Evolutionary conservation across 1,139 yeast genomes (phyloP), one percentile per base, ranked within the genome.

Genomic region (Kurtzmaniella quercitrusa): DNA sequence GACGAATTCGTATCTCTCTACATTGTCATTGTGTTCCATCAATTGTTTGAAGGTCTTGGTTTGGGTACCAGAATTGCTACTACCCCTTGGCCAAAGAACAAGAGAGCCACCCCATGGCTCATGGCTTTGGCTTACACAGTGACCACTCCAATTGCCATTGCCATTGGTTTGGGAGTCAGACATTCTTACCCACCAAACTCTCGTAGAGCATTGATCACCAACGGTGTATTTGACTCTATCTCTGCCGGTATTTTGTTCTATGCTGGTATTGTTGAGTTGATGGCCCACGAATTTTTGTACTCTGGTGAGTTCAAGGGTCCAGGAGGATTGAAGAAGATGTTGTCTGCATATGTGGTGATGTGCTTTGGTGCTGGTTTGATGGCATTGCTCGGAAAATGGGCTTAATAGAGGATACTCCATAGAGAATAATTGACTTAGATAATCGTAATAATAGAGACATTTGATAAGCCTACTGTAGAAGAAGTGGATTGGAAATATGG

Each of bases 331-430:
- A 63, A 60, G 58, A 65, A 59, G 48, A 66, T 70, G 70, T 46
- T 71, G 43, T 48, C 51, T 45, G 76, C 75, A 3, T 71, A 60
- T 49, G 53, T 63, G 33, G 58, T 64, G 17, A 65, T 85, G 81
- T 73, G 84, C 57, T 60, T 72, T 49, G 95, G 96, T 47, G 84
- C 90, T 15, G 94, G 86, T 40, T 61, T 86, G 43, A 88, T 88
- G 96, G 95, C 95, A 1, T 69, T 88, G 46, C 69, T 88, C 45
- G 96, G 95, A 47, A 82, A 78, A 60, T 88, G 96, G 96, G 95
- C 94, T n/a, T 88, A 59, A 31, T 31, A 31, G 36, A 31, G 18
- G 10, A 4, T 7, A 31, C 4, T 14, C 6, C 9, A 31, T 31
- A 31, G 36, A 31, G 36, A 27, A 27, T 12, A n/a, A n/a, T n/a